Evolutionary conservation across 805 yeast species (phyloP).

Genomic region (Danielozyma ontarioensis): DNA sequence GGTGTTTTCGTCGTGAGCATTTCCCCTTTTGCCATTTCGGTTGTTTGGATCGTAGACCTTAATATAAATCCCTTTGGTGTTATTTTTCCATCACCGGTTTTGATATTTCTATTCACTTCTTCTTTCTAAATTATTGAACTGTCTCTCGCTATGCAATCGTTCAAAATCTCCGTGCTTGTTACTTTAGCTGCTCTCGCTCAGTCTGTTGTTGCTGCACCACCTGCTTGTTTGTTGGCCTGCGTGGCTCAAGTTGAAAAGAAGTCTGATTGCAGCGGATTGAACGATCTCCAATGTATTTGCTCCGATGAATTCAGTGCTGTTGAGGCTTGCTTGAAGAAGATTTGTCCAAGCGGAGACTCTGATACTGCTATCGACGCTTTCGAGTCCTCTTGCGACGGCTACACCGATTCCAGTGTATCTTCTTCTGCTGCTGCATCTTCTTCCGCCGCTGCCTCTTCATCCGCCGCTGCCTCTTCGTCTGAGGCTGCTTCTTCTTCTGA

Average conservation of each 20-base stretch:
- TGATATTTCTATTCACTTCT: neutral
- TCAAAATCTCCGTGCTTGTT: conserved; percentile 10
- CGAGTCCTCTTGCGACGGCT: conserved; percentile 45
- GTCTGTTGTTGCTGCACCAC: conserved; percentile 65
- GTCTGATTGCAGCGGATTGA: conserved; percentile 51
- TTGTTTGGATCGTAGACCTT: neutral
- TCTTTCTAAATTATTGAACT: neutral
- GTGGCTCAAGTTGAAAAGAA: conserved; percentile 65
- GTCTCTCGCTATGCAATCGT: conserved; percentile 7
- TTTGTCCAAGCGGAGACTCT: conserved; percentile 63
- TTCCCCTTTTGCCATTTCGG: neutral
- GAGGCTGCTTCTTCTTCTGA: conserved; percentile 8
- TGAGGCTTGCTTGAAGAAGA: conserved; percentile 55
- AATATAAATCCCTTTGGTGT: too few species aligned
- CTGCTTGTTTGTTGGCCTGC: conserved; percentile 90
- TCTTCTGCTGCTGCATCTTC: conserved; percentile 17
- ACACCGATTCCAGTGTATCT: conserved; percentile 19
- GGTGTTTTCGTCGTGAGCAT: too few species aligned
- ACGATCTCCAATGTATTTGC: conserved; percentile 68
- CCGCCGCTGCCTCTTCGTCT: conserved; percentile 13
- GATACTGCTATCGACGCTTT: conserved; percentile 58
- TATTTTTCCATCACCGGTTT: neutral
- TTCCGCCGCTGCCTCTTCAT: conserved; percentile 11
- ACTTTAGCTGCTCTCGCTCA: conserved; percentile 38
- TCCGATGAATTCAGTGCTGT: conserved; percentile 47